phyloP scores from a whole-genome alignment of 805 yeast species.

The Scheffersomyces lignosus region DNA sequence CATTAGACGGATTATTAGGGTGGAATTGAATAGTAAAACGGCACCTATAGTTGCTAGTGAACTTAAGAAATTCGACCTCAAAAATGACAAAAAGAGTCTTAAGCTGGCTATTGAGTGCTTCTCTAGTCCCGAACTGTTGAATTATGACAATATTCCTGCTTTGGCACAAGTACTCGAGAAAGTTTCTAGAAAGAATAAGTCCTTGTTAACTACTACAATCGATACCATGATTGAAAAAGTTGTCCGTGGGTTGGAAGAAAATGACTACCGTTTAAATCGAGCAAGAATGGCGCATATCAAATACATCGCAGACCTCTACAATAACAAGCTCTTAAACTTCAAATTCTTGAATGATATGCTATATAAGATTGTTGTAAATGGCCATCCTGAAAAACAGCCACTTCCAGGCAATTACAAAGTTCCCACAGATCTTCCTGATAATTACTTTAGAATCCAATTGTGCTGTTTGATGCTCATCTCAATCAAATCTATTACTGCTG shows the following conservation, averaged over 20 bases:
- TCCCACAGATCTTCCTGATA: conserved; percentile 60
- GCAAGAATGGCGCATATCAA: conserved; percentile 59
- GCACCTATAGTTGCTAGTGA: conserved; percentile 17
- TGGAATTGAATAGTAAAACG: conserved; percentile 46
- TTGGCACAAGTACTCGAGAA: conserved; percentile 48
- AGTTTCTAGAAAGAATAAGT: conserved; percentile 30
- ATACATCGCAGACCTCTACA: conserved; percentile 59
- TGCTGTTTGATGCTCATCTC: conserved; percentile 28
- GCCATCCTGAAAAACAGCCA: conserved; percentile 58
- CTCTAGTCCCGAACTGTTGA: conserved; percentile 59
- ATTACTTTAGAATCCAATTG: conserved; percentile 71
- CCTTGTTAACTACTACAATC: conserved; percentile 46
- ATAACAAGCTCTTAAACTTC: conserved; percentile 45
- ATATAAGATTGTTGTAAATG: conserved; percentile 60
- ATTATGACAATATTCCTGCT: conserved; percentile 52
- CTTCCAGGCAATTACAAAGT: conserved; percentile 49
- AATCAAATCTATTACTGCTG: conserved; percentile 10
- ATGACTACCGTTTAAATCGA: conserved; percentile 60
- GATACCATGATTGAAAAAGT: conserved; percentile 69
- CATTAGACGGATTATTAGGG: conserved; percentile 49
- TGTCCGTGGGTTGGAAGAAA: conserved; percentile 62
- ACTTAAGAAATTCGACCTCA: conserved; percentile 49
- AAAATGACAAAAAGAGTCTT: conserved; percentile 36
- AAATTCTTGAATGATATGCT: conserved; percentile 50
- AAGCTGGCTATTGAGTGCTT: conserved; percentile 41